These are phyloP conservation scores for Ophiostoma fasciatum DNA, from an alignment of 2,329 filamentous ascomycete genomes.

Conservation along the genomic window DNA sequence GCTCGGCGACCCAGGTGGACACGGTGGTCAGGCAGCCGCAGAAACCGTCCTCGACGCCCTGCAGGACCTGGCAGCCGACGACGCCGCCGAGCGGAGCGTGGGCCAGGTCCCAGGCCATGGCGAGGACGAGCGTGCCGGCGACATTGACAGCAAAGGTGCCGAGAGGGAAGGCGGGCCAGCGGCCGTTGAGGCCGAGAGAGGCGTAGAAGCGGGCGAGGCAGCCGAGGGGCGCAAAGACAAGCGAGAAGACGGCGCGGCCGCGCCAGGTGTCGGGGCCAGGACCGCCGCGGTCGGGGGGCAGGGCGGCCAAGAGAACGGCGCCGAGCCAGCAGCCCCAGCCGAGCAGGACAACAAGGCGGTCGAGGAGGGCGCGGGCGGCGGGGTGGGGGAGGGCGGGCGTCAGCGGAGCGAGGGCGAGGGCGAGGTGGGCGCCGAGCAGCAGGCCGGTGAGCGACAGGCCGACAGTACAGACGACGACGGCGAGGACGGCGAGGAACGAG, in stretches of 20 bases:
- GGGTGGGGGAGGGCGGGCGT: conserved; percentile 30
- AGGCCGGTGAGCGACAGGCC: conserved; percentile 56
- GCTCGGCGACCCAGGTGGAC: conserved; percentile 50
- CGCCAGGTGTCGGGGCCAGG: conserved; percentile 49
- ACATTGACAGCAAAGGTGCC: conserved; percentile 80
- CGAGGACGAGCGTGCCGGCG: conserved; percentile 58
- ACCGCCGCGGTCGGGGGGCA: conserved; percentile 45
- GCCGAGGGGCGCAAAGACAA: conserved; percentile 72
- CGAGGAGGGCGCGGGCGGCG: conserved; percentile 44
- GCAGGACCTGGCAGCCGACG: conserved; percentile 46
- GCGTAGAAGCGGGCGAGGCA: conserved; percentile 62
- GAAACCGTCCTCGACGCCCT: conserved; percentile 52
- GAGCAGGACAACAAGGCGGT: conserved; percentile 48
- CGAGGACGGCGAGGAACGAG: conserved; percentile 67
- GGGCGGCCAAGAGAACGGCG: conserved; percentile 54
- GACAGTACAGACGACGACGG: conserved; percentile 58
- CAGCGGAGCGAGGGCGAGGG: conserved; percentile 40
- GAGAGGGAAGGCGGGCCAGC: conserved; percentile 55
- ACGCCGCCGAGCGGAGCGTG: conserved; percentile 42
- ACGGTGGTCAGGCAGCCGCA: conserved; percentile 54
- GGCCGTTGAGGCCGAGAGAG: conserved; percentile 55
- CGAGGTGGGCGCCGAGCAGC: conserved; percentile 60
- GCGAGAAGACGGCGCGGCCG: conserved; percentile 55
- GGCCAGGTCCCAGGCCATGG: conserved; percentile 65
- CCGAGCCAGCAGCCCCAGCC: conserved; percentile 66